Evolutionary conservation across 352 stramenopile species (phyloP).

Genomic region (Thraustotheca clavata): DNA sequence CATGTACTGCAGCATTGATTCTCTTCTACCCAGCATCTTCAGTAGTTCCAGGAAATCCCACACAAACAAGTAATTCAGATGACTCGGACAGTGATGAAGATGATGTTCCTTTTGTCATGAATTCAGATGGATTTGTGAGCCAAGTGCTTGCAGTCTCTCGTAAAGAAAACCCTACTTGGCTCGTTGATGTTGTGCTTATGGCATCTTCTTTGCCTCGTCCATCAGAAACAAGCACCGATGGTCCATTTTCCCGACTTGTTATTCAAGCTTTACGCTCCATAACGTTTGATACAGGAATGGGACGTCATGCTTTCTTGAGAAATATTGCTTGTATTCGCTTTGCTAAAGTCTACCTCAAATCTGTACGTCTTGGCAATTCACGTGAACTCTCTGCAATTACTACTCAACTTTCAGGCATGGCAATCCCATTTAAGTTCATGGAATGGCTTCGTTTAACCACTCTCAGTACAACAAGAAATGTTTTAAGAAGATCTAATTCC

Average conservation of each 20-base stretch:
- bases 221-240: background rate
- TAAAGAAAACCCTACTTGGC: background rate
- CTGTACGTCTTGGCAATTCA: background rate
- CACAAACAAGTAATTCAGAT: no score
- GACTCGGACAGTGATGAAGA: slow-evolving; percentile 1
- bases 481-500: background rate
- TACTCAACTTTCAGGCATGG: background rate
- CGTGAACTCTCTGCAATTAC: slow-evolving; percentile 2
- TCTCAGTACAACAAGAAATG: background rate
- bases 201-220: background rate
- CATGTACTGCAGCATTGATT: background rate
- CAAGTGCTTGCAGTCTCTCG: background rate
- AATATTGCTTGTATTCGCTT: background rate
- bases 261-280: background rate
- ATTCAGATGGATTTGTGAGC: background rate
- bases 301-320: background rate
- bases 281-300: slow-evolving; percentile 5
- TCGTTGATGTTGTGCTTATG: slow-evolving; percentile 13
- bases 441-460: slow-evolving; percentile 10
- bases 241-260: slow-evolving; percentile 5
- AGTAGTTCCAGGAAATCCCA: no score
- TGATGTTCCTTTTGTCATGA: background rate
- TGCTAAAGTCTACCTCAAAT: background rate
- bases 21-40: background rate
- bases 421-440: slow-evolving; percentile 14